phyloP scores from a whole-genome alignment of 345 rosid species.

The Camelina laxa region DNA sequence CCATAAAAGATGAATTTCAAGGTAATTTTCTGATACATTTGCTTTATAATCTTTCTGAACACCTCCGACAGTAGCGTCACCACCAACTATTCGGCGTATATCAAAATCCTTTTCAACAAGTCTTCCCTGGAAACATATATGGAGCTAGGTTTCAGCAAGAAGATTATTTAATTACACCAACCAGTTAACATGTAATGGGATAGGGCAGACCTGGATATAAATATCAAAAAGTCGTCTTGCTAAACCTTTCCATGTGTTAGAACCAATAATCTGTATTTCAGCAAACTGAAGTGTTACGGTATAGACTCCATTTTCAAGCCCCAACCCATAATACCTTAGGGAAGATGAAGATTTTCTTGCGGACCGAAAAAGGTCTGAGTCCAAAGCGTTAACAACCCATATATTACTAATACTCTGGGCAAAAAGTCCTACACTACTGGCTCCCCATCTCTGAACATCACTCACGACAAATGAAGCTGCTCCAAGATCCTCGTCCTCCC shows the following conservation, averaged over 20 bases:
- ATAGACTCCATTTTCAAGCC: too few species aligned
- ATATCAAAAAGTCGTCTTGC: conserved; percentile 51
- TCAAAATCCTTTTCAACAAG: conserved; percentile 54
- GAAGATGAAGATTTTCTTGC: conserved; percentile 34
- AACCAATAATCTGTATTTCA: not conserved
- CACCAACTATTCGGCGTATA: conserved; percentile 46
- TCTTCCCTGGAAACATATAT: conserved; percentile 31
- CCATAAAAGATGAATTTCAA: conserved; percentile 31
- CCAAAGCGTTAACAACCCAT: conserved; percentile 35
- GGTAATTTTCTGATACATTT: conserved; percentile 33
- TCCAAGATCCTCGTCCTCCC: conserved; percentile 54
- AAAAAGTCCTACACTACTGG: not conserved
- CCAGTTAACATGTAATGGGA: too few species aligned
- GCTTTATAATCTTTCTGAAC: conserved; percentile 24
- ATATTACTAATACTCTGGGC: conserved; percentile 30
- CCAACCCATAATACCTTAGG: too few species aligned
- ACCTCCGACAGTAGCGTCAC: conserved; percentile 33
- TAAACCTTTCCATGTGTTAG: conserved; percentile 46
- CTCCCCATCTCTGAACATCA: not conserved
- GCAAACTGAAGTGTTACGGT: too few species aligned
- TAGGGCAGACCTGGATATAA: conserved; percentile 47
- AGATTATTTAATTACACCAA: too few species aligned
- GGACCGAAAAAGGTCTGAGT: conserved; percentile 44
- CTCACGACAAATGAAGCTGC: conserved; percentile 49
- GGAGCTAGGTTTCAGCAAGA: not conserved